Base-by-base conservation (phyloP, 768 basidiomycete genomes). In the Lactifluus echinatus region DNA sequence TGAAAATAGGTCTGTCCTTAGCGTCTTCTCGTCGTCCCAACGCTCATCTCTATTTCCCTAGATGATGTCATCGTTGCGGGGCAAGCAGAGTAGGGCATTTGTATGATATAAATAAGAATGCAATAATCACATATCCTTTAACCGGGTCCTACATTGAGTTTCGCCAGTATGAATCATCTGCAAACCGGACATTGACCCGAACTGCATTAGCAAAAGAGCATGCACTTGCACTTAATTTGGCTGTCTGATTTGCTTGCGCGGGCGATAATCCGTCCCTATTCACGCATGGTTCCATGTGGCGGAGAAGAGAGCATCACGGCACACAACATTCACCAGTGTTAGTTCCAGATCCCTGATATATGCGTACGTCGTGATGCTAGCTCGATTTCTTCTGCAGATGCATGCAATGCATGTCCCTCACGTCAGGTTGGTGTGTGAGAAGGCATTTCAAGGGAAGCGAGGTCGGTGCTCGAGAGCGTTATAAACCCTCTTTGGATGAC, bases 1-100 rank as follows among this genome's bases (percentile, higher is more conserved):
- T 93, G 59, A 93, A 93, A 72, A 93, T 93, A 59, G 89, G 89
- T 87, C 62, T 66, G 81, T 72, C 31, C 8, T 29, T 50, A 50
- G 21, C 19, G 53, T 54, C 23, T 39, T 51, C 24, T 48, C 31
- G n/a, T 36, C 15, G 39, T 37, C 34, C 34, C n/a, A 21, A 19
- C 26, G 60, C 24, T 48, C 53, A 46, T 43, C 11, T 37, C 50
- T 8, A 15, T 56, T 51, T 62, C 42, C 62, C 40, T 63, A 89
- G 87, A 90, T 67, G 87, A 90, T 68, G 88, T 90, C 31, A 90
- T 90, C 66, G 75, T 77, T 42, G 74, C 88, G 26, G 86, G 87
- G 21, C 77, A 85, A 63, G 76, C 80, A 29, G 86, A 87, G 8
- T 84, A 85, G 51, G 17, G 17, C 17, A 60, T 47, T 52, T 62